Percentiles rank a stretch among this genome's conserved stretches.
These are phyloP conservation scores for Zasmidium cellare DNA, from an alignment of 2,329 filamentous ascomycete species.

Conservation along the genomic window DNA sequence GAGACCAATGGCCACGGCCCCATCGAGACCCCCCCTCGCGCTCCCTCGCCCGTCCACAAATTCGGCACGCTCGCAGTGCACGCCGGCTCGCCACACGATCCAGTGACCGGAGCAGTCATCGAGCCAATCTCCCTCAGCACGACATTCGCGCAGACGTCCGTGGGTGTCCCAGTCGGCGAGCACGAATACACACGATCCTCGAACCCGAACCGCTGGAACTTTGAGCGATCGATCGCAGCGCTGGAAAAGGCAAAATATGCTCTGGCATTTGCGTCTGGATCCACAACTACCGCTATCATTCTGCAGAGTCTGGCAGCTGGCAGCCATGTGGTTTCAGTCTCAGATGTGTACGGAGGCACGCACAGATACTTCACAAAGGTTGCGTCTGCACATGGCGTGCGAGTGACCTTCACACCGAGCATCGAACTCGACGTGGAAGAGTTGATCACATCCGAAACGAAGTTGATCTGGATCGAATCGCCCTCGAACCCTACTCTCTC, in stretches of 20 bases:
- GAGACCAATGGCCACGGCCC: constrained; percentile 34
- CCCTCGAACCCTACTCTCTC: constrained; percentile 93
- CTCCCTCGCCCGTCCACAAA: constrained; percentile 70
- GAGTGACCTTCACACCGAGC: constrained; percentile 89
- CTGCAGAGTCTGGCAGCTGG: constrained; percentile 88
- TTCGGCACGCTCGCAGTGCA: constrained; percentile 96
- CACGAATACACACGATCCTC: constrained; percentile 94
- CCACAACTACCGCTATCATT: constrained; percentile 88
- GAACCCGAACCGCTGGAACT: constrained; percentile 94
- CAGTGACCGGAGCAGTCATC: constrained; percentile 90
- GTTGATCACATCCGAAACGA: constrained; percentile 85
- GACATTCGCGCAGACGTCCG: constrained; percentile 87
- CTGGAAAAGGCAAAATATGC: constrained; percentile 92
- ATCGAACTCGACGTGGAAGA: constrained; percentile 85
- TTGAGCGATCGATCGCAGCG: constrained; percentile 86
- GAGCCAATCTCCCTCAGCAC: constrained; percentile 94
- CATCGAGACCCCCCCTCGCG: constrained; percentile 72
- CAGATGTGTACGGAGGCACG: constrained; percentile 96
- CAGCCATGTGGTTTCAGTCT: constrained; percentile 93
- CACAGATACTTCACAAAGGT: constrained; percentile 99
- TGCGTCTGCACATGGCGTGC: constrained; percentile 87
- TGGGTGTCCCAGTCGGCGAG: constrained; percentile 80
- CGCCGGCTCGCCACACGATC: constrained; percentile 87
- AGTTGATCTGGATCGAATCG: constrained; percentile 94
- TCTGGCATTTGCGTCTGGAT: constrained; percentile 91